These are phyloP conservation scores for Apophysomyces sp. DNA, from an alignment of 371 early-diverging fungal genomes.

Conservation along the genomic window DNA sequence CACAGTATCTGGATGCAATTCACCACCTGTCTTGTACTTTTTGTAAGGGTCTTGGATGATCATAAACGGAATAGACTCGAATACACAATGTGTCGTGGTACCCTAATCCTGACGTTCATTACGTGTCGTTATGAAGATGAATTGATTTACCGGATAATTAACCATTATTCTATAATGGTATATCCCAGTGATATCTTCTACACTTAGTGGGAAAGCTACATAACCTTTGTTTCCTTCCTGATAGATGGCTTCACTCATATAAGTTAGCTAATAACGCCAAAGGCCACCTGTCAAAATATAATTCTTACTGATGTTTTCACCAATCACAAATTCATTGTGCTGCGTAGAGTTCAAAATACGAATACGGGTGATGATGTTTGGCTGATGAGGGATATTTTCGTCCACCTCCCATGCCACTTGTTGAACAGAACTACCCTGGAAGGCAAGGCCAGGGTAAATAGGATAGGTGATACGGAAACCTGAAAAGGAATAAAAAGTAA, in stretches of 20 bases:
- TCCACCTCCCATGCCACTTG: constrained; percentile 28
- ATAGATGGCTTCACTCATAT: constrained; percentile 12
- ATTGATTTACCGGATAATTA: constrained; percentile 20
- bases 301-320: constrained; percentile 30
- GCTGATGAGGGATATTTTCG: constrained; percentile 11
- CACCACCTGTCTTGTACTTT: constrained; percentile 13
- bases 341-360: constrained; percentile 27
- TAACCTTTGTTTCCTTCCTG: constrained; percentile 20
- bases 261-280: neutral
- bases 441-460: constrained; percentile 15
- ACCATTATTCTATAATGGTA: constrained; percentile 39
- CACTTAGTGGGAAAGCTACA: constrained; percentile 17
- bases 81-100: constrained; percentile 24
- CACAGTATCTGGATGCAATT: neutral
- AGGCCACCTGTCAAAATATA: neutral
- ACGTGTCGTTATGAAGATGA: neutral
- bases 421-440: constrained; percentile 16
- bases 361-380: constrained; percentile 32
- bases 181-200: constrained; percentile 16
- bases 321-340: constrained; percentile 24
- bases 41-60: constrained; percentile 20
- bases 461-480: constrained; percentile 31
- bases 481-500: neutral
- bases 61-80: constrained; percentile 29
- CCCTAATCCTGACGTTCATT: constrained; percentile 4